Evolutionary conservation across 2,329 filamentous ascomycete genomes (phyloP), one percentile per base, ranked within the genome.

Genomic region (Diatrype stigma): DNA sequence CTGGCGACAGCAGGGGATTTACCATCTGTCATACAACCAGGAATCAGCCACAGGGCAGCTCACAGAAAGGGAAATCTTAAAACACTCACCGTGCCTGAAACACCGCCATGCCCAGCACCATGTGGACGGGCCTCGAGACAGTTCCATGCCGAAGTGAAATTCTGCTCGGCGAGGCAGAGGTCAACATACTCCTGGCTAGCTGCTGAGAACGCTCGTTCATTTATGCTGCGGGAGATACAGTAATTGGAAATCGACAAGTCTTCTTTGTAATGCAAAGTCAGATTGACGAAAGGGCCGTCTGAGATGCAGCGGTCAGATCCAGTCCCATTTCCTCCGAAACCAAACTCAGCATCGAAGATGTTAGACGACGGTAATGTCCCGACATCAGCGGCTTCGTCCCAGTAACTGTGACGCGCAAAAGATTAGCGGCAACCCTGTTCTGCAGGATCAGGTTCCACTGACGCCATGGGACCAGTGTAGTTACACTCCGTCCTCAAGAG

Each of bases 351-450:
- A 21, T 64, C 64, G 40, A 68, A 66, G 2, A 70, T 52, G 2
- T 59, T 56, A 11, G 66, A 68, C 14, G 38, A 34, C 5, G 45
- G 50, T n/a, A 67, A 55, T 4, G 59, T 47, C 35, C 62, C 64
- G 30, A 64, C 57, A 37, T 71, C 68, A 2, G 56, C 45, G 6
- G 62, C 60, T 58, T 67, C 66, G 52, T 72, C 65, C 69, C 69
- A 72, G 56, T 70, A 70, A 51, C 56, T 65, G 55, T n/a, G 51
- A 14, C 11, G n/a, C n/a, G n/a, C n/a, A n/a, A n/a, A n/a, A n/a
- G n/a, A n/a, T n/a, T n/a, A n/a, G n/a, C n/a, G n/a, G n/a, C n/a
- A n/a, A n/a, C n/a, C n/a, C n/a, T 4, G 38, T 59, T 44, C 53
- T 35, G 21, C 3, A 19, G 34, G 37, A 22, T 11, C 19, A 44